Percentiles rank a stretch among this genome's conserved stretches.
These are phyloP conservation scores for Plectosphaerella cucumerina DNA, from an alignment of 2,329 filamentous ascomycete species.

Conservation along the genomic window DNA sequence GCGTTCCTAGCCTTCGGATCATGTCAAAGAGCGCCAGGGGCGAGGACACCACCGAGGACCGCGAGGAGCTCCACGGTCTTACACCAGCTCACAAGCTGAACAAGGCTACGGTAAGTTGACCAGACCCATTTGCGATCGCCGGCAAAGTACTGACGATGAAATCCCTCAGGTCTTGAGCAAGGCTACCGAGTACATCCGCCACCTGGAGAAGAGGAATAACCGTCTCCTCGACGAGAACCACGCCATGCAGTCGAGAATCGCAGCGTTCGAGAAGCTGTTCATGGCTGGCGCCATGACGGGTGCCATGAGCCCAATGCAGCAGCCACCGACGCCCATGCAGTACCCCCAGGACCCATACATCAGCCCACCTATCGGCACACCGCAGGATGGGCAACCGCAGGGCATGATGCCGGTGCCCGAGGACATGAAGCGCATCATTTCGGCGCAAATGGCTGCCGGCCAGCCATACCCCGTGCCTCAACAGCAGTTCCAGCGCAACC, in stretches of 20 bases:
- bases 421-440: constrained; percentile 58
- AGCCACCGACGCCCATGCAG: constrained; percentile 48
- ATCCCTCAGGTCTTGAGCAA: constrained; percentile 69
- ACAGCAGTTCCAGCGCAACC: constrained; percentile 43
- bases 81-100: constrained; percentile 91
- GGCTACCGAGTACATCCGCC: constrained; percentile 92
- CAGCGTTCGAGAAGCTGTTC: constrained; percentile 74
- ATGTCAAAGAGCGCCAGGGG: constrained; percentile 70
- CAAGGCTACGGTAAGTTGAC: constrained; percentile 72
- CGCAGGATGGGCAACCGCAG: constrained; percentile 37
- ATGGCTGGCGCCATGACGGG: constrained; percentile 69
- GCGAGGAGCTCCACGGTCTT: constrained; percentile 76
- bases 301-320: constrained; percentile 49
- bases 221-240: constrained; percentile 77
- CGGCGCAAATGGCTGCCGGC: constrained; percentile 50
- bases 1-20: constrained; percentile 83
- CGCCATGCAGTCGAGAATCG: constrained; percentile 72
- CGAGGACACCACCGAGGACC: constrained; percentile 67
- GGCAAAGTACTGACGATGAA: background rate
- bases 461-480: constrained; percentile 48
- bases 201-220: constrained; percentile 87
- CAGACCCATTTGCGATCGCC: too few relatives aligned
- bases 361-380: constrained; percentile 37
- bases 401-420: constrained; percentile 65
- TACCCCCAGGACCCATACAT: constrained; percentile 44